Base-by-base conservation (phyloP, 2,329 filamentous ascomycete species). In the Trichocomaceae sp. region DNA sequence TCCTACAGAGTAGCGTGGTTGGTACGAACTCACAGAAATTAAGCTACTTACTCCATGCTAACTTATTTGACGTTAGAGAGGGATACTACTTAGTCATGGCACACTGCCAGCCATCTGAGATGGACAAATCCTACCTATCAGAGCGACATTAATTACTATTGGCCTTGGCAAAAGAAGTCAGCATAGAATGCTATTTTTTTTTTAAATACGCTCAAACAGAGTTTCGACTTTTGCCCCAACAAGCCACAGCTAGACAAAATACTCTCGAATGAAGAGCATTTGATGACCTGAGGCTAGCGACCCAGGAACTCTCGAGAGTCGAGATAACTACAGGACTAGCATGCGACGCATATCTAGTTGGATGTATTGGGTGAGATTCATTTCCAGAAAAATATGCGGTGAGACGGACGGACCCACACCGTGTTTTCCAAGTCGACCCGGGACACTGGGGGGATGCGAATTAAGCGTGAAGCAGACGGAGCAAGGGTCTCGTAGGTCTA, bases 361-460 rank as follows among this genome's bases (percentile, higher is more conserved):
- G 7, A 5, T 29, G 31, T 8, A 35, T 35, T 35, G 31, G 31
- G 1, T 35, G 31, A 35, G 17, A 42, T 22, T 22, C 9, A 12
- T 22, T 42, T n/a, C 39, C 39, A 42, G 39, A 42, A 42, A 42
- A 42, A 42, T 20, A 19, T 42, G 39, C 39, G 39, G 39, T 42
- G 39, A 42, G 39, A 20, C 19, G 39, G 39, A 15, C 35, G 19
- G n/a, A 12, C 39, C 39, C 50, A 52, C 50, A 4, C 22, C n/a
- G 5, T 26, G 4, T 12, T 52, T 52, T 29, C 42, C 50, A 47
- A 46, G 50, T 52, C 44, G 51, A 53, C 51, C 51, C 51, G 44
- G 29, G 31, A 41, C 41, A 52, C 50, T 52, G 50, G 50, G 37
- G 41, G n/a, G n/a, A n/a, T n/a, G n/a, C n/a, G n/a, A n/a, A n/a